Evolutionary conservation across 306 rosid species (phyloP), one percentile per base, ranked within the genome.

Genomic region (Sophora flavescens): DNA sequence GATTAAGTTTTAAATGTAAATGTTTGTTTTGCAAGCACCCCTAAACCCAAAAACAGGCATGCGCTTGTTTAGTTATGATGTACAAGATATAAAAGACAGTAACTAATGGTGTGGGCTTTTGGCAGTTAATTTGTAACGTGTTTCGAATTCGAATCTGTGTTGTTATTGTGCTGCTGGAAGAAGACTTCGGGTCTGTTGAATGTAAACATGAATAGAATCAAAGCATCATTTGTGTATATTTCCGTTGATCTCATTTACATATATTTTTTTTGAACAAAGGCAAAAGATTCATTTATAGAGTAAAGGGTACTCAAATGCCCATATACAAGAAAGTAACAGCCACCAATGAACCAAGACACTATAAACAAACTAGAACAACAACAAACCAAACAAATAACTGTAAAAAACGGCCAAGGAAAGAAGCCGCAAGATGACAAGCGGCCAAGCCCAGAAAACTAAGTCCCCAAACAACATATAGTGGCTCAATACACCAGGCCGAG

Each of bases 181-280:
- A 60, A 18, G 16, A 8, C 57, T 44, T 60, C 17, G n/a, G 14
- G 16, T 13, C 9, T 60, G 35, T 41, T 41, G 8, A 41, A 8
- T 3, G 47, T 41, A 41, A 41, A 8, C 12, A 11, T 12, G 38
- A 47, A 61, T 56, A 33, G 8, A 60, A 47, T 74, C 63, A 75
- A 75, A 41, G 26, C 6, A 14, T 61, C 10, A 61, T 62, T 63
- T 47, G 22, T 74, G 28, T 62, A 9, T 26, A 14, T 50, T 50
- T 50, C n/a, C 6, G 5, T 4, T 14, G 8, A 14, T 50, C 8
- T 50, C 18, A 41, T 1, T 50, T 50, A 50, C 18, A 14, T 22
- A n/a, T n/a, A n/a, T 22, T 22, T 22, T 22, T 22, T 22, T 22
- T 22, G 22, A 22, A 22, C 22, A 22, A 22, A 22, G 22, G 22